A percentile compares a stretch with the other conserved stretches of the same genome.
These are phyloP conservation scores for Meredithiella fracta DNA, from an alignment of 2,329 filamentous ascomycete genomes.

Conservation along the genomic window DNA sequence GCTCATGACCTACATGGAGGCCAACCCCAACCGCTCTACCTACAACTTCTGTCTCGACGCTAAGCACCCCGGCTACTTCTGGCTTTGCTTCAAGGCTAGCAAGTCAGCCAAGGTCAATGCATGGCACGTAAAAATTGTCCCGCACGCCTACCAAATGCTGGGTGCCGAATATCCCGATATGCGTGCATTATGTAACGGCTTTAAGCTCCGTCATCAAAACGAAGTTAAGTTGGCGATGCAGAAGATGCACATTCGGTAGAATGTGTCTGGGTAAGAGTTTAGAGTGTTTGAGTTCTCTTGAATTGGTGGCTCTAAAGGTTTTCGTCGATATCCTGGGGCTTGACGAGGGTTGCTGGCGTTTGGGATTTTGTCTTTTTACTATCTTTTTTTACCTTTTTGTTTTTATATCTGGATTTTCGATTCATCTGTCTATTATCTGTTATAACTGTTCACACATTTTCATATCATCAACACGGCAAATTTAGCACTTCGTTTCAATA, in stretches of 20 bases:
- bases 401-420: not conserved
- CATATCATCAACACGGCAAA: no score
- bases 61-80: conserved; percentile 87
- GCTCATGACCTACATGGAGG: conserved; percentile 88
- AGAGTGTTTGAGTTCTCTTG: not conserved
- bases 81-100: conserved; percentile 89
- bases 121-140: conserved; percentile 80
- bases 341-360: not conserved
- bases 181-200: conserved; percentile 88
- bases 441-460: no score
- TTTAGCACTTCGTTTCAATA: no score
- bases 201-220: conserved; percentile 64
- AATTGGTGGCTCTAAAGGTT: not conserved
- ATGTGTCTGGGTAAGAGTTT: not conserved
- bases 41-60: conserved; percentile 93
- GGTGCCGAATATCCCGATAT: conserved; percentile 86
- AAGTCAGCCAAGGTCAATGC: conserved; percentile 54
- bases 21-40: conserved; percentile 82
- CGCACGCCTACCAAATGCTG: conserved; percentile 82
- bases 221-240: conserved; percentile 42
- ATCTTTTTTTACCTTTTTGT: not conserved
- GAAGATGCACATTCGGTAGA: conserved; percentile 14
- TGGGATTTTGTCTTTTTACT: not conserved
- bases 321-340: not conserved
- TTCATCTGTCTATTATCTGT: not conserved